phyloP scores from a whole-genome alignment of 306 rosid genomes.

The Gleditsia sinensis region DNA sequence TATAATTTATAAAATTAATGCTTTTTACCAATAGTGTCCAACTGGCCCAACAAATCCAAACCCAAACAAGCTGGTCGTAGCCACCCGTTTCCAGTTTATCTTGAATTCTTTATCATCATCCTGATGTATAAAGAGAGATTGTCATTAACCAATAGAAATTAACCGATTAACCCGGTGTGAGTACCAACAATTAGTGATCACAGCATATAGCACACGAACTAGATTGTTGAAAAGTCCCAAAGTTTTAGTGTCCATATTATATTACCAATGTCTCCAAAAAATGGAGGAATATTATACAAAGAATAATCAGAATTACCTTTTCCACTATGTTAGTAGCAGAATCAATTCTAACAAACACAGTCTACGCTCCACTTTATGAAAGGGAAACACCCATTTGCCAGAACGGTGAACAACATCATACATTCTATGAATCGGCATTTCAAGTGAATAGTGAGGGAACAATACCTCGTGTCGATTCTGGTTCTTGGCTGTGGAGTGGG shows the following conservation, averaged over 20 bases:
- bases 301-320: background rate
- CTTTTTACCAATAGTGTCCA: conserved; percentile 65
- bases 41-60: conserved; percentile 67
- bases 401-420: background rate
- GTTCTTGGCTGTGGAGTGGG: conserved; percentile 38
- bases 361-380: background rate
- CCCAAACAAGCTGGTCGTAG: conserved; percentile 59
- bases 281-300: background rate
- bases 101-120: conserved; percentile 46
- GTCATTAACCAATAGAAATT: conserved; percentile 24
- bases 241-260: background rate
- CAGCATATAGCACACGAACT: background rate
- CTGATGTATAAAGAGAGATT: conserved; percentile 29
- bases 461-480: conserved; percentile 30
- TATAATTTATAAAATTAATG: conserved; percentile 7
- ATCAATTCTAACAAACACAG: background rate
- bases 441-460: background rate
- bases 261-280: conserved; percentile 19
- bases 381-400: background rate
- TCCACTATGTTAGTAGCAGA: background rate
- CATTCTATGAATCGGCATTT: background rate
- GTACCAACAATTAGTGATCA: background rate
- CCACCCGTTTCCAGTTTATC: conserved; percentile 65
- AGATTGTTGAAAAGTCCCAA: background rate
- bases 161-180: background rate